phyloP scores from a whole-genome alignment of 2,329 filamentous ascomycete genomes.

The Alternaria panax region DNA sequence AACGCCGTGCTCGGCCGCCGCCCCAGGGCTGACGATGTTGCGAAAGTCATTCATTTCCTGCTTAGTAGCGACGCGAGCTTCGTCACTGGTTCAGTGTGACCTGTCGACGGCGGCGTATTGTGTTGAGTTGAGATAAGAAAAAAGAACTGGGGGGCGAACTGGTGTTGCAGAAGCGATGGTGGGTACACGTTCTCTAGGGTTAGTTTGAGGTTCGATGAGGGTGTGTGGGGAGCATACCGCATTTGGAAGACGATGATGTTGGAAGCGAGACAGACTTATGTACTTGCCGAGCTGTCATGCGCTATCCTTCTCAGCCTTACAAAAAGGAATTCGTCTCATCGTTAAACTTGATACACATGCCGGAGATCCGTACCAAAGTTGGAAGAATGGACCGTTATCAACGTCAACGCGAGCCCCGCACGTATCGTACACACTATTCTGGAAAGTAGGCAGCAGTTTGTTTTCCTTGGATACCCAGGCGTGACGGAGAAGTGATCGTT shows the following conservation, averaged over 20 bases:
- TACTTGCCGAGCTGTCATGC: not conserved
- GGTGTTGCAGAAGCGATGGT: not conserved
- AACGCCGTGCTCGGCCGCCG: conserved; percentile 18
- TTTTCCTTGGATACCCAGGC: not conserved
- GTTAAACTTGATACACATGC: not conserved
- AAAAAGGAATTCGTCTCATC: not conserved
- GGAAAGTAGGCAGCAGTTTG: not conserved
- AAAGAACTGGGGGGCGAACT: not conserved
- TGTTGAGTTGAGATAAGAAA: conserved; percentile 14
- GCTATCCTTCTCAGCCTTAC: not conserved
- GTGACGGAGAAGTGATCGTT: not conserved
- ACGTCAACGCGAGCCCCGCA: not conserved
- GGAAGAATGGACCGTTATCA: not conserved
- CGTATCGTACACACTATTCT: not conserved
- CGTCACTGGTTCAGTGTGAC: conserved; percentile 24
- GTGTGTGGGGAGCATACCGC: not conserved
- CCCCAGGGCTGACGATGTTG: conserved; percentile 23
- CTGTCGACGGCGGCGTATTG: conserved; percentile 26
- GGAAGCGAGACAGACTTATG: not conserved
- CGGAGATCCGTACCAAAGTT: not conserved
- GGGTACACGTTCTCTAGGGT: not conserved
- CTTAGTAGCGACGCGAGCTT: conserved; percentile 28
- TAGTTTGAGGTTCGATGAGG: not conserved
- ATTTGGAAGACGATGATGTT: not conserved
- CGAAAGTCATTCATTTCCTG: conserved; percentile 25